phyloP scores from a whole-genome alignment of 163 green algal genomes.

The Volvox carteri region DNA sequence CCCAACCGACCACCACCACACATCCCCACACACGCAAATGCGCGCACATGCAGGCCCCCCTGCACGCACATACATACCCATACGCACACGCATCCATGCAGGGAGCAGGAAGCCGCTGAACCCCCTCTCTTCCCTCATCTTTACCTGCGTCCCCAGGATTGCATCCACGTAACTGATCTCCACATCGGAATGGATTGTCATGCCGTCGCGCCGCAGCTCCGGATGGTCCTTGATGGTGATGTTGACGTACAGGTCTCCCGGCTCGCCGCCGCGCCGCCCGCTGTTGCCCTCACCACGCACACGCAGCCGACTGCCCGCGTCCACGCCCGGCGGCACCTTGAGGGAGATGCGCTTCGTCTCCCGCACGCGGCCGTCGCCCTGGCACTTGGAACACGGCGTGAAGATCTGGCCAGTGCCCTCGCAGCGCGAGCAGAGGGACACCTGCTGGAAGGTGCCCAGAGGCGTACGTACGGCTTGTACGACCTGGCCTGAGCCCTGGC shows the following conservation, averaged over 20 bases:
- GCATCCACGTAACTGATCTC: constrained; percentile 95
- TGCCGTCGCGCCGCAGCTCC: constrained; percentile 87
- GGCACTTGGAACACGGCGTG: constrained; percentile 92
- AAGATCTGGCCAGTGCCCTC: constrained; percentile 88
- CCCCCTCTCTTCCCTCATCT: too few species aligned
- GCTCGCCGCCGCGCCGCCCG: constrained; percentile 79
- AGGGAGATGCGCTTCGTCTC: constrained; percentile 92
- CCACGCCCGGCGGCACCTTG: constrained; percentile 87
- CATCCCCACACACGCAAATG: too few species aligned
- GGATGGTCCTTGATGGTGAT: constrained; percentile 86
- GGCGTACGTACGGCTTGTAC: constrained; percentile 90
- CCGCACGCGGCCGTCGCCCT: constrained; percentile 91
- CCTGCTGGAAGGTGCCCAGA: constrained; percentile 96
- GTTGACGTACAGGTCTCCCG: constrained; percentile 98
- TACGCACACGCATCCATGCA: too few species aligned
- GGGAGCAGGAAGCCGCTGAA: too few species aligned
- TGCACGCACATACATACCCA: too few species aligned
- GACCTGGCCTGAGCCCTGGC: constrained; percentile 93
- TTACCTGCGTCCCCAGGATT: constrained; percentile 92
- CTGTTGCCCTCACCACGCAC: constrained; percentile 91
- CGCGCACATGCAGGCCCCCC: too few species aligned
- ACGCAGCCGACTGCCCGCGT: constrained; percentile 91
- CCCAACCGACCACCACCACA: too few species aligned
- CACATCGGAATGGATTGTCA: constrained; percentile 93
- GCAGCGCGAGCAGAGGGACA: constrained; percentile 87